A percentile compares a stretch with the other conserved stretches of the same genome.
Evolutionary conservation across 805 yeast species (phyloP).

Genomic region (Grigorovia yakushimaensis): DNA sequence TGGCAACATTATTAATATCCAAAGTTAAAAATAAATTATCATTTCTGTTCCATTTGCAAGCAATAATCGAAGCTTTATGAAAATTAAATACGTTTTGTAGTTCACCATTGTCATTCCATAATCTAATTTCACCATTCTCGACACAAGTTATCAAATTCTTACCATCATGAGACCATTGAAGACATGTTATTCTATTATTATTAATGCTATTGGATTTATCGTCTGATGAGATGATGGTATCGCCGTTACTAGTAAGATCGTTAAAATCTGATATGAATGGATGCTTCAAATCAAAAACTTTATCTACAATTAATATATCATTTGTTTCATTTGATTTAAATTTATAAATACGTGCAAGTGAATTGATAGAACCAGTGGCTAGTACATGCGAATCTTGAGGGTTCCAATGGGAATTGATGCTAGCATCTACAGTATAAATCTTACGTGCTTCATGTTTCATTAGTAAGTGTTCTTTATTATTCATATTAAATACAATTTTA

Average conservation of each 20-base stretch:
- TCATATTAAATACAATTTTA: neutral
- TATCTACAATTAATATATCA: neutral
- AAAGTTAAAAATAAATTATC: constrained; percentile 48
- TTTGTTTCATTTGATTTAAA: constrained; percentile 15
- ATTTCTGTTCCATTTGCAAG: constrained; percentile 50
- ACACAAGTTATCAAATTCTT: constrained; percentile 51
- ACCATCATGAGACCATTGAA: constrained; percentile 64
- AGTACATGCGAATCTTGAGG: constrained; percentile 37
- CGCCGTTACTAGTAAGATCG: neutral
- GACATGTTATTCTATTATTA: constrained; percentile 25
- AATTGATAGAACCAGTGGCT: constrained; percentile 46
- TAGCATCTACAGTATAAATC: constrained; percentile 29
- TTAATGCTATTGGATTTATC: constrained; percentile 10
- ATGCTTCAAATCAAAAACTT: constrained; percentile 25
- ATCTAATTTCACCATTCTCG: constrained; percentile 60
- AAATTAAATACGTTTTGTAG: constrained; percentile 45
- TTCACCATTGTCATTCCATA: constrained; percentile 71
- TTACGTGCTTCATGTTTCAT: constrained; percentile 8
- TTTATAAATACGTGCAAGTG: constrained; percentile 38
- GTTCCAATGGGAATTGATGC: constrained; percentile 44
- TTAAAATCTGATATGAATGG: constrained; percentile 13
- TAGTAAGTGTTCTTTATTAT: constrained; percentile 2
- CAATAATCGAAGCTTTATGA: constrained; percentile 46
- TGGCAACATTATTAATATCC: constrained; percentile 44
- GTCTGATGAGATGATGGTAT: constrained; percentile 1